These are phyloP conservation scores for Solanum stenotomum DNA, from an alignment of 257 asterid species.

Conservation along the genomic window DNA sequence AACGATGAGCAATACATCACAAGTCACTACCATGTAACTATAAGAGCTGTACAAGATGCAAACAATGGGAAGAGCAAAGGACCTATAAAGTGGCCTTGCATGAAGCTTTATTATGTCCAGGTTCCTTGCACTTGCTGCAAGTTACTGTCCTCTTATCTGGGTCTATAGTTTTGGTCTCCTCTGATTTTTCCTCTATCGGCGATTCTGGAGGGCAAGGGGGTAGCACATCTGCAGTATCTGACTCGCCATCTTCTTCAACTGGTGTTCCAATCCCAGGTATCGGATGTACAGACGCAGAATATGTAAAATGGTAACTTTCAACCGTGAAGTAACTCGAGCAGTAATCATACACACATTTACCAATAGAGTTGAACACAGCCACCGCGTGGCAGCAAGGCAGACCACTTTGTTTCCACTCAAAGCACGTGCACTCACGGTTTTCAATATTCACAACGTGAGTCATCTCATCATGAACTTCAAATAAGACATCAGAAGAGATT, in stretches of 20 bases:
- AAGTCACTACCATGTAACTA: background rate
- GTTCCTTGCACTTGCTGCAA: slow-evolving; percentile 78
- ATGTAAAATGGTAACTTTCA: slow-evolving; percentile 43
- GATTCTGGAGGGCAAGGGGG: slow-evolving; percentile 48
- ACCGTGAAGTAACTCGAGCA: slow-evolving; percentile 54
- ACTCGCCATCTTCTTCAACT: slow-evolving; percentile 19
- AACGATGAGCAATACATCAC: background rate
- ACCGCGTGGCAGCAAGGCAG: slow-evolving; percentile 77
- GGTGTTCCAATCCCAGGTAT: slow-evolving; percentile 41
- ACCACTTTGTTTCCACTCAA: slow-evolving; percentile 57
- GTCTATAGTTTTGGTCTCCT: slow-evolving; percentile 38
- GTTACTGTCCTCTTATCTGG: slow-evolving; percentile 75
- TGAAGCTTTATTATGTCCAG: slow-evolving; percentile 86
- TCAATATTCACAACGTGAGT: slow-evolving; percentile 70
- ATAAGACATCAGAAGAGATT: slow-evolving; percentile 60
- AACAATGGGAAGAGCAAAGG: background rate
- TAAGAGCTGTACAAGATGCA: slow-evolving; percentile 17
- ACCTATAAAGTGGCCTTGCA: slow-evolving; percentile 44
- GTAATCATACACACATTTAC: slow-evolving; percentile 44
- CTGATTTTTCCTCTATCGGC: slow-evolving; percentile 33
- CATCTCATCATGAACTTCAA: slow-evolving; percentile 82
- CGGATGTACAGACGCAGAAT: slow-evolving; percentile 41
- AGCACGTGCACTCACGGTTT: slow-evolving; percentile 69
- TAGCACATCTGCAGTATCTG: slow-evolving; percentile 38
- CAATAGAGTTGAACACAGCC: slow-evolving; percentile 49